Conservation (phyloP, 768 basidiomycete genomes). For the Leccinum pellstonianum region DNA sequence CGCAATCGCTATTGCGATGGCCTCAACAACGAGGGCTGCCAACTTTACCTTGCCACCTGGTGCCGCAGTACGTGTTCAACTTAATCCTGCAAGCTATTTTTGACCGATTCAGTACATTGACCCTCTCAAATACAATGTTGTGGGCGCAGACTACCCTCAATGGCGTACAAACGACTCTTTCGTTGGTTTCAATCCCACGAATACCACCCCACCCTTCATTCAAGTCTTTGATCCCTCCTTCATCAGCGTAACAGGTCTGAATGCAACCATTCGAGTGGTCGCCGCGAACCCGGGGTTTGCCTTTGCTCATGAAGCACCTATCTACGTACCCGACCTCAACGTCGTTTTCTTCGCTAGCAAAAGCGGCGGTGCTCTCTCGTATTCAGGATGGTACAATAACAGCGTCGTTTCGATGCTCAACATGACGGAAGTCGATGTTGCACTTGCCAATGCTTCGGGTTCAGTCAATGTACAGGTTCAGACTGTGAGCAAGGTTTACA, state of each 20-base stretch:
- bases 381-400: slow-evolving; percentile 62
- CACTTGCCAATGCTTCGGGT: slow-evolving; percentile 36
- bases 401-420: slow-evolving; percentile 63
- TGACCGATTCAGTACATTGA: slow-evolving; percentile 43
- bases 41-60: slow-evolving; percentile 15
- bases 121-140: slow-evolving; percentile 50
- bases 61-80: slow-evolving; percentile 17
- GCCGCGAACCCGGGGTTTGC: slow-evolving; percentile 61
- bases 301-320: slow-evolving; percentile 78
- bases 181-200: slow-evolving; percentile 59
- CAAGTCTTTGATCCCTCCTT: slow-evolving; percentile 56
- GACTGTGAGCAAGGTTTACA: slow-evolving; percentile 28
- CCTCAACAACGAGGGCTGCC: background rate
- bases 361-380: slow-evolving; percentile 62
- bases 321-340: slow-evolving; percentile 65
- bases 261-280: slow-evolving; percentile 58
- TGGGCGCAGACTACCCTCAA: slow-evolving; percentile 42
- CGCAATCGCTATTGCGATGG: background rate
- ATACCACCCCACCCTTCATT: slow-evolving; percentile 58
- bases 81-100: background rate
- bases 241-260: slow-evolving; percentile 53
- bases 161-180: slow-evolving; percentile 37
- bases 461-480: slow-evolving; percentile 50
- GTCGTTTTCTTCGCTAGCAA: slow-evolving; percentile 74
- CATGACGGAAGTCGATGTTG: slow-evolving; percentile 51